Base-by-base conservation (phyloP, 1,139 yeast species). In the Geotrichum histeridarum region DNA sequence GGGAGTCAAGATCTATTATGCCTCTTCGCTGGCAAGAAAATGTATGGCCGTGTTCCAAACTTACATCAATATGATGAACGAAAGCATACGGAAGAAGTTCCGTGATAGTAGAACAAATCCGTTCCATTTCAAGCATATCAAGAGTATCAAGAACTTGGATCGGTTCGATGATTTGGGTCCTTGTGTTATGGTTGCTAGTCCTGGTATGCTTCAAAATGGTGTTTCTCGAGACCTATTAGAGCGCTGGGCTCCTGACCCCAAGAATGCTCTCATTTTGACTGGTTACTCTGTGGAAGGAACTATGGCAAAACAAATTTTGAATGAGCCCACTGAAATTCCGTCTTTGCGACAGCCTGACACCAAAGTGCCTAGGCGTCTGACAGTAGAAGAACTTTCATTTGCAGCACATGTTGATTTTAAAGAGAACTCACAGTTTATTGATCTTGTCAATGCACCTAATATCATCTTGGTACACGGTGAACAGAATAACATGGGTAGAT, bases 211-310 rank as follows among this genome's bases (percentile, higher is more conserved):
- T 51, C 99, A 93, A 68, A 91, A 87, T 64, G 99, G 99, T 60
- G 84, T 91, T 2, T 90, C 97, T 0, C 78, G 99, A 63, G 95
- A 88, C 62, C 75, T 93, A 46, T 75, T 93, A 42, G 99, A 93
- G 67, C 81, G 86, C 67, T 93, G 99, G 99, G 93, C 96, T 1
- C 99, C 99, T 0, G 99, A 93, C 65, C 87, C 95, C 2, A 86
- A 89, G 64, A 93, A 93, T 64, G 77, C 95, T 1, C 83, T 90
- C 32, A 80, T 93, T 37, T 73, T 93, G 69, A 94, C 99, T 0
- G 99, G 99, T 73, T 93, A 93, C 69, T 91, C 98, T 1, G 96
- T 93, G 4, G 99, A 93, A 68, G 99, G 99, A 27, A 93, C 99
- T 1, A 82, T 93, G 90, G 99, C 99, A 0, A 93, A 93, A 66